Conservation (phyloP, 1,284 basidiomycete genomes). For the Ganoderma leucocontextum region DNA sequence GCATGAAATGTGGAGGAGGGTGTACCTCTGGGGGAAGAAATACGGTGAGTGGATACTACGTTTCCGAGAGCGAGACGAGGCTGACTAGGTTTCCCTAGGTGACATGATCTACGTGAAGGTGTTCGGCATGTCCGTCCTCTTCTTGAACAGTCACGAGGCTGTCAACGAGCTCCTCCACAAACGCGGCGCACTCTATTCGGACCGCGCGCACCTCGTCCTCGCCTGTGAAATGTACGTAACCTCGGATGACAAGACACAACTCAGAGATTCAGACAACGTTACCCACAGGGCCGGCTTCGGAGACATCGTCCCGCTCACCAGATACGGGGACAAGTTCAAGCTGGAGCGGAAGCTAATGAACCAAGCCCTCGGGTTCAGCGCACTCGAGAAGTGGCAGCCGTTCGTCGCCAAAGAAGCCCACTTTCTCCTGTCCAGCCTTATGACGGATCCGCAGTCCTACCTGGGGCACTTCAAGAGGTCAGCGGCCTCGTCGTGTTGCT, state of each 20-base stretch:
- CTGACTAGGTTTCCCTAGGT: not conserved
- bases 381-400: slow-evolving; percentile 20
- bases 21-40: slow-evolving; percentile 8
- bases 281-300: slow-evolving; percentile 17
- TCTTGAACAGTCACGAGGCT: slow-evolving; percentile 29
- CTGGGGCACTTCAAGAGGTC: slow-evolving; percentile 9
- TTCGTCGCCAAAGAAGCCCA: slow-evolving; percentile 8
- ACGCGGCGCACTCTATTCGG: slow-evolving; percentile 34
- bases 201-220: slow-evolving; percentile 23
- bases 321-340: slow-evolving; percentile 21
- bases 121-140: slow-evolving; percentile 23
- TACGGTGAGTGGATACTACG: slow-evolving; percentile 1
- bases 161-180: slow-evolving; percentile 35
- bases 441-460: slow-evolving; percentile 1
- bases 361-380: slow-evolving; percentile 20
- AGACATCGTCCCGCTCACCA: slow-evolving; percentile 17
- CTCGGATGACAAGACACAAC: not conserved
- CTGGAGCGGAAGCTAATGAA: slow-evolving; percentile 21
- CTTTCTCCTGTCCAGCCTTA: slow-evolving; percentile 11
- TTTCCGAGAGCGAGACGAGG: not conserved
- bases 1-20: slow-evolving; percentile 14
- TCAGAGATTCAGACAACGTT: not conserved
- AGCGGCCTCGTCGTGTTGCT: not conserved
- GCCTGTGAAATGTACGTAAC: slow-evolving; percentile 18
- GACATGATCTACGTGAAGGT: slow-evolving; percentile 13